phyloP scores from a whole-genome alignment of 371 early-diverging fungal genomes.

The Mucor plumbeus region DNA sequence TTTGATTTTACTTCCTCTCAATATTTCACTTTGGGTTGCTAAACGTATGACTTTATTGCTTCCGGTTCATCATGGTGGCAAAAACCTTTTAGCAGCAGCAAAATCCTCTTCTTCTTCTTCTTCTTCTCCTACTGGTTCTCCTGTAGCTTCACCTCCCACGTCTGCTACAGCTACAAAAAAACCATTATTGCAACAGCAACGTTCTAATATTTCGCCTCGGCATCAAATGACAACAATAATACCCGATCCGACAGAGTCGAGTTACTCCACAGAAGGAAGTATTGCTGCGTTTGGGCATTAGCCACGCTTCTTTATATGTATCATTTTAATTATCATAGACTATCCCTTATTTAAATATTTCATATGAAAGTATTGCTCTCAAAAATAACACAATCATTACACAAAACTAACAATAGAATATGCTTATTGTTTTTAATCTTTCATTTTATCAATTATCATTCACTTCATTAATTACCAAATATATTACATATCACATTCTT shows the following conservation, averaged over 20 bases:
- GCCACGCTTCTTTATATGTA: background rate
- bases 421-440: background rate
- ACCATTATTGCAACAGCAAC: constrained; percentile 5
- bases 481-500: background rate
- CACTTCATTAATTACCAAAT: background rate
- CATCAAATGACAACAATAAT: constrained; percentile 12
- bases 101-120: background rate
- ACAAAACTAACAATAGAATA: background rate
- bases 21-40: constrained; percentile 46
- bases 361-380: background rate
- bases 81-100: background rate
- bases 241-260: constrained; percentile 18
- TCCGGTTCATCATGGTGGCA: constrained; percentile 9
- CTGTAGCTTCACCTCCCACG: constrained; percentile 1
- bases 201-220: constrained; percentile 3
- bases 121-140: background rate
- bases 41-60: constrained; percentile 36
- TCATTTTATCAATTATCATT: constrained; percentile 3
- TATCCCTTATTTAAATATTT: background rate
- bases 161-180: background rate
- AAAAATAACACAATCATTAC: background rate
- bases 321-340: background rate
- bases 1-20: constrained; percentile 46
- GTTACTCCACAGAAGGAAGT: constrained; percentile 24
- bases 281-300: constrained; percentile 24